Base-by-base conservation (phyloP, 495 filamentous ascomycete species). In the Penicillium waksmanii region DNA sequence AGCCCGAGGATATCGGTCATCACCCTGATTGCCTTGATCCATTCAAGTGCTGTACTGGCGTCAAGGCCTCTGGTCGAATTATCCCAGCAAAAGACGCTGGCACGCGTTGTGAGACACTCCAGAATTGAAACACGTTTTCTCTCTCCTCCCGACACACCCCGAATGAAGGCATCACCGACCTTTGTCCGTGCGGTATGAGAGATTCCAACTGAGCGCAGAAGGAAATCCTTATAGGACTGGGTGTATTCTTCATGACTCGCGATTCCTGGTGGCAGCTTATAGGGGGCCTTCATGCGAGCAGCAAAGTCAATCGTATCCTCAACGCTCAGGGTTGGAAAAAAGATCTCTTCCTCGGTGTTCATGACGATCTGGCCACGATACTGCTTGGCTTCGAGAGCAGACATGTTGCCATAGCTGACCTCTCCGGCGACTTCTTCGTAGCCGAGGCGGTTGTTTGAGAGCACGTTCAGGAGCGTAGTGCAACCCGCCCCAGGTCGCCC, bases 111-210 rank as follows among this genome's bases (percentile, higher is more conserved):
- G 7, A 89, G 63, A 12, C 83, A 87, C 64, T 90, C 87, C 0
- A 86, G 81, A 66, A 89, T 88, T 0, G 83, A 86, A 1, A 89
- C 84, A 44, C 85, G 84, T 65, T 90, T 90, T 51, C 91, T 84
- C 71, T 96, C 91, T 19, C 91, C 91, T 48, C 91, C 91, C 3
- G 87, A 91, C 11, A 96, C 85, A 64, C 91, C 91, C 23, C 91
- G 88, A 43, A 93, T 80, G 60, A 85, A 90, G 6, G 85, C 83
- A 60, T 92, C 89, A 13, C 91, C 91, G 21, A 94, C 89, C 53
- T 91, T 87, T 0, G 91, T 96, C 63, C 89, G 81, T 15, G 80
- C 79, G 0, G 90, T 93, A 67, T 95, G 90, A 56, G 89, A 80
- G 43, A 94, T 93, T 49, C 89, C 89, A 56, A 87, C 73, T 18